A percentile compares a stretch with the other conserved stretches of the same genome.
Conservation (phyloP, 306 rosid genomes). For the Lathyrus aphaca region DNA sequence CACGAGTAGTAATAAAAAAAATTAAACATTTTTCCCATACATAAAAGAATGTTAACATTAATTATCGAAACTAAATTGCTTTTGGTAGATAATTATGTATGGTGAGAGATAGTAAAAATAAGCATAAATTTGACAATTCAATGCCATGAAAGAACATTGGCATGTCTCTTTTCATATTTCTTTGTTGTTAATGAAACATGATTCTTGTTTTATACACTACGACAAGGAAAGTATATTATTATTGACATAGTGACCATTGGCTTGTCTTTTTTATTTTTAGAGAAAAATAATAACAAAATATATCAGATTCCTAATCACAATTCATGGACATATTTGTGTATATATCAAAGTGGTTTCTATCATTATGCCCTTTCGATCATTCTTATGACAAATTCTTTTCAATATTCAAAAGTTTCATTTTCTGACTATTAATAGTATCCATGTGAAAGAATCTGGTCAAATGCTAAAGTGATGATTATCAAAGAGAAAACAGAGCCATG, state of each 20-base stretch:
- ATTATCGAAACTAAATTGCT: neutral
- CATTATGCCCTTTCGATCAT: constrained; percentile 23
- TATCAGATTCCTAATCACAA: constrained; percentile 27
- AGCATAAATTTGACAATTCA: constrained; percentile 35
- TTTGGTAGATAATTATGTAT: neutral
- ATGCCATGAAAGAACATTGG: constrained; percentile 28
- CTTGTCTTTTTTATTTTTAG: neutral
- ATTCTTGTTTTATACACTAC: constrained; percentile 23
- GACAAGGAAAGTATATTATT: constrained; percentile 30
- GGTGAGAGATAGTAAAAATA: neutral
- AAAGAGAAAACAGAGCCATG: constrained; percentile 1
- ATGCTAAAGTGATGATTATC: constrained; percentile 2
- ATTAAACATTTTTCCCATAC: neutral
- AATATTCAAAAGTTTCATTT: constrained; percentile 27
- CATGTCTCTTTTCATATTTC: constrained; percentile 24
- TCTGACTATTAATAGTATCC: constrained; percentile 3
- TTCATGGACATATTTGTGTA: constrained; percentile 24
- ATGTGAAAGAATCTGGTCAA: constrained; percentile 19
- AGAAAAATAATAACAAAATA: constrained; percentile 17
- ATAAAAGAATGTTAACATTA: neutral
- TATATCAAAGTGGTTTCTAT: constrained; percentile 15
- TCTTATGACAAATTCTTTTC: constrained; percentile 24
- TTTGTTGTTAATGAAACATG: neutral
- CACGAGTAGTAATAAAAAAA: neutral
- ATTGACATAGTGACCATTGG: constrained; percentile 10